Evolutionary conservation across 148 eudicot species (phyloP), one percentile per base, ranked within the genome.

Genomic region (Oxyria digyna): DNA sequence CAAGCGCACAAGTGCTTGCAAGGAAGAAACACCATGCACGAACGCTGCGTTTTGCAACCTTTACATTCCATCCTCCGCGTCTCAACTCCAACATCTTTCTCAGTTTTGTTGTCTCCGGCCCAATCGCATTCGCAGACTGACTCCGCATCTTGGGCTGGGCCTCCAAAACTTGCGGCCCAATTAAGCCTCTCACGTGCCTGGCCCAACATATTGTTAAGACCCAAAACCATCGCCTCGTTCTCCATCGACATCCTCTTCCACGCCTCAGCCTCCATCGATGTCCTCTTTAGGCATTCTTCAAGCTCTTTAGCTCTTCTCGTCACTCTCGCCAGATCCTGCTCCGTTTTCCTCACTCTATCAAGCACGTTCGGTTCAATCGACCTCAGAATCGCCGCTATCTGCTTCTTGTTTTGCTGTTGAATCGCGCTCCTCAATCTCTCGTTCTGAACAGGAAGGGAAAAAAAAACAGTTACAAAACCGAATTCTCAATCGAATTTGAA

Each of bases 1-100:
- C 89, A 85, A 35, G 75, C 79, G 57, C 89, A 81, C 46, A 85
- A 75, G 20, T 85, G 89, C 76, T 77, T 83, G 71, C 89, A 85
- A 42, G 89, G 89, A 4, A 85, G 66, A 12, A 81, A 83, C 9
- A 85, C 78, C 12, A 85, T 64, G 38, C 85, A 71, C 50, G 75
- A 62, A 15, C 72, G 52, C 49, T 67, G 52, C 45, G 41, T 59
- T 29, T 76, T 67, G 71, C 89, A 85, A 50, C 81, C 17, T 55
- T 67, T 85, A 35, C 83, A 85, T 64, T 54, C 27, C 67, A 32
- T 41, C 24, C 17, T 41, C 70, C 4, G 54, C 57, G 23, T 59
- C 15, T 8, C 73, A 29, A 18, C 64, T 13, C 5, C 23, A 11
- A 21, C 54, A 23, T 4, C 24, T 4, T n/a, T 10, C 68, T 18